Percentiles rank a stretch among this genome's conserved stretches.
Evolutionary conservation across 106 monocot genomes (phyloP).

Genomic region (Gastrodia elata): DNA sequence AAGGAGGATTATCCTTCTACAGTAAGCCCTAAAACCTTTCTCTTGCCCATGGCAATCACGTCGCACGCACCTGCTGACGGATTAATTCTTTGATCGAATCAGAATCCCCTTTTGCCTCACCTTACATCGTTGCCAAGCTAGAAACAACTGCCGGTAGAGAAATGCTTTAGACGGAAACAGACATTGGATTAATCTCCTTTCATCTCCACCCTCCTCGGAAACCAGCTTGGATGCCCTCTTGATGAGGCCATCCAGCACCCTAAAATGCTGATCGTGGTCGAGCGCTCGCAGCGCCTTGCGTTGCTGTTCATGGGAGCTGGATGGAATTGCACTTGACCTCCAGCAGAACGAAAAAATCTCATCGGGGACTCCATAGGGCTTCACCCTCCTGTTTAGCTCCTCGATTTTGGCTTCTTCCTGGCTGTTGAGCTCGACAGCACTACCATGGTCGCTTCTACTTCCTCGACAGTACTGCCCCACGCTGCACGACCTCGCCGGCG

Average conservation of each 20-base stretch:
- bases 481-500: no score
- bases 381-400: constrained; percentile 25
- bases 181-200: constrained; percentile 3
- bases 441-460: constrained; percentile 60
- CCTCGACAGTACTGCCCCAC: constrained; percentile 60
- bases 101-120: constrained; percentile 6
- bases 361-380: constrained; percentile 43
- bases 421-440: constrained; percentile 36
- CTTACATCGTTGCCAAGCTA: neutral
- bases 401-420: constrained; percentile 49
- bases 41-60: no score
- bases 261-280: constrained; percentile 41
- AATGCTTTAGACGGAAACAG: neutral
- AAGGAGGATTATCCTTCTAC: no score
- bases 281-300: constrained; percentile 47
- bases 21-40: no score
- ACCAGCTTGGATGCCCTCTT: constrained; percentile 62
- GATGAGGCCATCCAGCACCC: constrained; percentile 55
- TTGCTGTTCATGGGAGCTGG: constrained; percentile 49
- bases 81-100: constrained; percentile 9
- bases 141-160: neutral
- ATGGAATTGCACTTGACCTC: constrained; percentile 53
- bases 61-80: no score
- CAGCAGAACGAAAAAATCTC: constrained; percentile 53
- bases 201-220: constrained; percentile 7